These are phyloP conservation scores for Puccinia triticina DNA, from an alignment of 1,284 basidiomycete genomes.

Conservation along the genomic window DNA sequence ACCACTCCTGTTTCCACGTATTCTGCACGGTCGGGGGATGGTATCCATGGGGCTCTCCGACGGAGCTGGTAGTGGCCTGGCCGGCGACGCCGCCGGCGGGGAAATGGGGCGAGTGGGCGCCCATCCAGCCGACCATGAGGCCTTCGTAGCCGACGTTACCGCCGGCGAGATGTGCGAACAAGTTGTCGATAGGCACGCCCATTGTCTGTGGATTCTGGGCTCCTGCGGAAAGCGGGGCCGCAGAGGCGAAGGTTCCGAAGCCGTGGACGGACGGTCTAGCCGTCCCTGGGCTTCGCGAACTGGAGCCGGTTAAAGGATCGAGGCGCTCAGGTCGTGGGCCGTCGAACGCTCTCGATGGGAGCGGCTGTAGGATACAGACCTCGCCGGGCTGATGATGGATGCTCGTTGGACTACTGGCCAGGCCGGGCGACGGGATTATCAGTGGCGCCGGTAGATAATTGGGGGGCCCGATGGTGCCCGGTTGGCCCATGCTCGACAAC, in stretches of 20 bases:
- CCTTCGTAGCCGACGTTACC: slow-evolving; percentile 34
- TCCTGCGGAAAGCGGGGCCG: too few species aligned
- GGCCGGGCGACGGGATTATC: neutral
- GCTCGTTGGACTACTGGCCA: neutral
- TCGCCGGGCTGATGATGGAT: neutral
- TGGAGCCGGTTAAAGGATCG: too few species aligned
- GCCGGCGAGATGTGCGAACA: slow-evolving; percentile 8
- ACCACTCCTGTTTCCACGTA: slow-evolving; percentile 42
- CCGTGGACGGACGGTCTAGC: too few species aligned
- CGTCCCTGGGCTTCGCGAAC: too few species aligned
- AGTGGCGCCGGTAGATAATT: slow-evolving; percentile 14
- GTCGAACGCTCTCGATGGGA: neutral
- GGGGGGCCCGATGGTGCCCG: neutral
- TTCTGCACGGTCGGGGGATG: slow-evolving; percentile 11
- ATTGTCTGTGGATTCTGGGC: too few species aligned
- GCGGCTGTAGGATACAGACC: neutral
- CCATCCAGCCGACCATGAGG: slow-evolving; percentile 41
- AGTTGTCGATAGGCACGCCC: slow-evolving; percentile 11
- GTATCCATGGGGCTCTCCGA: too few species aligned
- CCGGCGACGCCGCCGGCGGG: too few species aligned
- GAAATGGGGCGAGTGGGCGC: too few species aligned
- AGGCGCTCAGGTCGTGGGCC: too few species aligned
- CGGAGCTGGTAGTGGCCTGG: too few species aligned
- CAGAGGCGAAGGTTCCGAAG: too few species aligned
- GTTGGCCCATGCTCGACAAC: neutral